Conservation (phyloP, 805 yeast species). For the Yarrowia hollandica region DNA sequence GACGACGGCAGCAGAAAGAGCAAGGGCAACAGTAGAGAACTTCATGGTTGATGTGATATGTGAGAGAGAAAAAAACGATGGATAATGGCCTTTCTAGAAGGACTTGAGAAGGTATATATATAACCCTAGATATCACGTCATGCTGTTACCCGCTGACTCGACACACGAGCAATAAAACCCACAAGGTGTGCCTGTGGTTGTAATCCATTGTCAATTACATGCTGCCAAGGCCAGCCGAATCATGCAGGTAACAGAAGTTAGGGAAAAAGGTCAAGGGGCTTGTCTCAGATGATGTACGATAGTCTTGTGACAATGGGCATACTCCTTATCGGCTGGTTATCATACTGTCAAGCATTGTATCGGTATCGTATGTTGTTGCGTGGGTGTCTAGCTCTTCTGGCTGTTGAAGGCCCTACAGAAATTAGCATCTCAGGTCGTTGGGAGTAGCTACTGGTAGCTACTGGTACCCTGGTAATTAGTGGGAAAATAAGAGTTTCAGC, state of each 20-base stretch:
- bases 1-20: conserved; percentile 16
- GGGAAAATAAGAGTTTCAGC: conserved; percentile 3
- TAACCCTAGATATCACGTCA: background rate
- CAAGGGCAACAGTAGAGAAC: conserved; percentile 21
- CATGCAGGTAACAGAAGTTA: conserved; percentile 1
- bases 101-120: background rate
- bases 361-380: background rate
- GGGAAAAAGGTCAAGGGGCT: background rate
- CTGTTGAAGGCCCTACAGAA: no score
- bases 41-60: conserved; percentile 1
- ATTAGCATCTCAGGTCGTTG: background rate
- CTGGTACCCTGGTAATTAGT: no score
- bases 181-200: background rate
- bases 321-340: background rate
- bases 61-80: background rate
- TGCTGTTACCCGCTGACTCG: background rate
- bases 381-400: no score
- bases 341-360: background rate
- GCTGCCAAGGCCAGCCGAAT: conserved; percentile 11
- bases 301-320: background rate
- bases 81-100: background rate
- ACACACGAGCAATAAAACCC: conserved; percentile 18
- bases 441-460: no score
- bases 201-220: background rate
- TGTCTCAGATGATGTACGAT: background rate